These are phyloP conservation scores for Xylaria sp. DNA, from an alignment of 2,329 filamentous ascomycete species.

Conservation along the genomic window DNA sequence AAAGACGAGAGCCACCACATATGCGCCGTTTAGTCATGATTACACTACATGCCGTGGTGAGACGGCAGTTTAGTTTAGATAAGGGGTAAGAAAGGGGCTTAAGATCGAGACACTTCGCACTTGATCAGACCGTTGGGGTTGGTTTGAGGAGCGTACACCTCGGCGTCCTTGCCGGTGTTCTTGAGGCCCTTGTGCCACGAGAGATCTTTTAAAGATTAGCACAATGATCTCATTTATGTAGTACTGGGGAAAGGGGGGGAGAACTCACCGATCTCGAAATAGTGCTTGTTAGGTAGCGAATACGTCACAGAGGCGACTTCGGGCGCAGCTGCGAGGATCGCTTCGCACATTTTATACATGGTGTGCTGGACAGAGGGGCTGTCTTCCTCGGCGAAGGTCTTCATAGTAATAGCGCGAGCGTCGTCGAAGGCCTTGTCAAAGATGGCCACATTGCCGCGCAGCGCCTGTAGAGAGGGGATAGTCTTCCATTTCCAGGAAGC, in stretches of 20 bases:
- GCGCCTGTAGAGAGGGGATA: constrained; percentile 74
- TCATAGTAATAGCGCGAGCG: constrained; percentile 87
- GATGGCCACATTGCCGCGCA: constrained; percentile 69
- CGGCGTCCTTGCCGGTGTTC: constrained; percentile 95
- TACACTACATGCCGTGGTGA: constrained; percentile 29
- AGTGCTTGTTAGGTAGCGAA: constrained; percentile 95
- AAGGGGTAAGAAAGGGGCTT: constrained; percentile 8
- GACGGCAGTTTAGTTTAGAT: constrained; percentile 8
- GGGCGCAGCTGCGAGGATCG: constrained; percentile 81
- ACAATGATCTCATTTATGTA: neutral
- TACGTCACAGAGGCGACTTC: constrained; percentile 81
- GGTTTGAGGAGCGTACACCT: constrained; percentile 93
- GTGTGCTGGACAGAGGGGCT: constrained; percentile 95
- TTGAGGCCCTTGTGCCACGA: constrained; percentile 96
- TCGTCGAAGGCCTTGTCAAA: constrained; percentile 84
- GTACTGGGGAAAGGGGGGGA: neutral
- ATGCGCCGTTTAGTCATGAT: constrained; percentile 41
- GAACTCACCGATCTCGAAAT: constrained; percentile 89
- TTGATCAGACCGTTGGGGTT: constrained; percentile 96
- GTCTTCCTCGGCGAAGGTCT: constrained; percentile 88
- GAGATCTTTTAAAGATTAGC: constrained; percentile 69
- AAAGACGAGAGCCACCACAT: constrained; percentile 27
- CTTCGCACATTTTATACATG: constrained; percentile 98
- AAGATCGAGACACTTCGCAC: constrained; percentile 79
- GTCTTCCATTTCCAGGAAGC: constrained; percentile 85